Evolutionary conservation across 2,329 filamentous ascomycete species (phyloP), one percentile per base, ranked within the genome.

Genomic region (Alternaria angustiovoidea): DNA sequence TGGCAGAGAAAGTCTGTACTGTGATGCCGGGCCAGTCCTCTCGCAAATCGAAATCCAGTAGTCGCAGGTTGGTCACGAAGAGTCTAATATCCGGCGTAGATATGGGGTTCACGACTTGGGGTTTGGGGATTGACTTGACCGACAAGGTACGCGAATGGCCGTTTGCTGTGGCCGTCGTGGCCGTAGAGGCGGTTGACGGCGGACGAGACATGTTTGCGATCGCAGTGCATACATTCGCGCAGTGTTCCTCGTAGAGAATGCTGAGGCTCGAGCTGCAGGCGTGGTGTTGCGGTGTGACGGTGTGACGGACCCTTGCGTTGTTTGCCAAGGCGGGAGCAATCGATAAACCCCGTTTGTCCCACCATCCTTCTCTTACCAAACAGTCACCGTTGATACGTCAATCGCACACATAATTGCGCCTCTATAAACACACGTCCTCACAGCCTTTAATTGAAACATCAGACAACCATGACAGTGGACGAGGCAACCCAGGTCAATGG

Each of bases 1-100:
- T 88, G 4, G 84, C 82, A 3, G 87, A 87, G 74, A 98, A 92
- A 2, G 90, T 91, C 51, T 89, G 84, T 0, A 84, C 75, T 1
- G 87, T 88, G 57, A 97, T 91, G 18, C 81, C 84, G 0, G 94
- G 94, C 91, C 94, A 97, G 79, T 96, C 93, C 1, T 87, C 82
- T 0, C 85, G 85, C 51, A 85, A 81, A 71, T 97, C 91, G 30
- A 98, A 85, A 70, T 96, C 88, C 26, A 99, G 85, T 3, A 98
- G 86, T 39, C 89, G 90, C 41, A 97, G 80, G 74, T 96, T 97
- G 36, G 90, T 93, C 53, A 97, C 82, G 75, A 97, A 95, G 11
- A 93, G 83, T 16, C 64, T 69, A 53, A 75, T 60, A 51, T 77
- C 73, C 18, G 75, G 70, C 20, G 70, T 59, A 9, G 72, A 63